phyloP scores from a whole-genome alignment of 768 basidiomycete genomes.

The Antrodiella citrinella region DNA sequence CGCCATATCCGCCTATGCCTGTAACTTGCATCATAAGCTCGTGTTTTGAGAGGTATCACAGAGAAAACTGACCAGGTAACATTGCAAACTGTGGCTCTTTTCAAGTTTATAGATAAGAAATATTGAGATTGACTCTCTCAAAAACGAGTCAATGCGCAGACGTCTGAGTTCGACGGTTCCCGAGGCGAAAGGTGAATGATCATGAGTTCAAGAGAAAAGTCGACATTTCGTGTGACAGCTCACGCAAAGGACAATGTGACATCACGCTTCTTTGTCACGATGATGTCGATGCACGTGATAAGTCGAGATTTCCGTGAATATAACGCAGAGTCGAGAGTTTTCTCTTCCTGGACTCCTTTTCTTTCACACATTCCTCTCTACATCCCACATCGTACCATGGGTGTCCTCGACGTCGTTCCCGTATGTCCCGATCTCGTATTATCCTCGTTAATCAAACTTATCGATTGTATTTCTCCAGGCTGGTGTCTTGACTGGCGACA shows the following conservation, averaged over 20 bases:
- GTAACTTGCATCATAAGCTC: too few species aligned
- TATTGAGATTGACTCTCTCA: too few species aligned
- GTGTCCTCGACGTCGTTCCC: constrained; percentile 77
- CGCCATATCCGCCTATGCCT: constrained; percentile 47
- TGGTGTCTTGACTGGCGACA: constrained; percentile 92
- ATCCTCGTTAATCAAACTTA: not conserved
- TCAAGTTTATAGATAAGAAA: too few species aligned
- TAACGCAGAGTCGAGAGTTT: not conserved
- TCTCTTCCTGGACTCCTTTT: not conserved
- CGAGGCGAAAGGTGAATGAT: too few species aligned
- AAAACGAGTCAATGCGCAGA: too few species aligned
- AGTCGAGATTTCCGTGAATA: not conserved
- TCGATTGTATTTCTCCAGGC: constrained; percentile 38
- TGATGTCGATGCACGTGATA: constrained; percentile 1
- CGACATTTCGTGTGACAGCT: too few species aligned
- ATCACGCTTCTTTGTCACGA: too few species aligned
- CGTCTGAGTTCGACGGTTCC: too few species aligned
- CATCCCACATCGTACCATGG: constrained; percentile 37
- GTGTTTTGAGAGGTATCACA: too few species aligned
- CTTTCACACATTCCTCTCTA: constrained; percentile 3
- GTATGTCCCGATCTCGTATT: constrained; percentile 40
- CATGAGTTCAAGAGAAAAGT: too few species aligned
- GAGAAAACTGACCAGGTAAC: not conserved
- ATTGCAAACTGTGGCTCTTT: too few species aligned
- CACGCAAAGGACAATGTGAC: too few species aligned